Evolutionary conservation across 805 yeast species (phyloP).

Genomic region (Yamadazyma sp.): DNA sequence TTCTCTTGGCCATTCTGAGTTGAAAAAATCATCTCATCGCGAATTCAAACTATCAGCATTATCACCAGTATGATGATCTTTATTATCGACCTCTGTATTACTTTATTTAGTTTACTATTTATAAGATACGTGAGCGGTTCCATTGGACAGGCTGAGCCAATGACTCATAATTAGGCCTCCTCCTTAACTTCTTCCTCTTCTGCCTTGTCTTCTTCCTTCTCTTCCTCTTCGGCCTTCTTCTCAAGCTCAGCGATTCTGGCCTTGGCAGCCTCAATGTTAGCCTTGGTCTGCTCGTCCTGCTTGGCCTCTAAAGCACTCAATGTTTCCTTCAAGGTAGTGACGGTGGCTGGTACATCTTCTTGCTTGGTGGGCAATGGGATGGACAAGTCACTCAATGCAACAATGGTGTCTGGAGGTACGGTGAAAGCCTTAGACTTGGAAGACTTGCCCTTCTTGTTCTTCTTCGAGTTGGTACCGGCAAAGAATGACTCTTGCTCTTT

Average conservation of each 20-base stretch:
- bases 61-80: no score
- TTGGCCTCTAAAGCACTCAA: constrained; percentile 63
- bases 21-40: constrained; percentile 11
- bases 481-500: constrained; percentile 62
- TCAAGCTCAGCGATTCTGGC: constrained; percentile 71
- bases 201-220: constrained; percentile 40
- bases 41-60: constrained; percentile 5
- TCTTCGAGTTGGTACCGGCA: constrained; percentile 46
- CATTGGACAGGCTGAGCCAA: no score
- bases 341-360: constrained; percentile 66
- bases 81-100: no score
- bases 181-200: constrained; percentile 3
- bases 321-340: constrained; percentile 70
- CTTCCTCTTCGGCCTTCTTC: constrained; percentile 43
- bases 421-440: constrained; percentile 57
- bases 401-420: constrained; percentile 78
- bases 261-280: constrained; percentile 73
- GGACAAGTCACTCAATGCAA: constrained; percentile 71
- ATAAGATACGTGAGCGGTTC: no score
- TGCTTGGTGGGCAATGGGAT: constrained; percentile 75
- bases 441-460: constrained; percentile 49
- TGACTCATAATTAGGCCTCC: no score
- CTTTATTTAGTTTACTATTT: constrained; percentile 2
- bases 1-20: constrained; percentile 21
- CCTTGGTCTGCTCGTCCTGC: constrained; percentile 80